Conservation (phyloP, 768 basidiomycete species). For the Agrocybe praecox region DNA sequence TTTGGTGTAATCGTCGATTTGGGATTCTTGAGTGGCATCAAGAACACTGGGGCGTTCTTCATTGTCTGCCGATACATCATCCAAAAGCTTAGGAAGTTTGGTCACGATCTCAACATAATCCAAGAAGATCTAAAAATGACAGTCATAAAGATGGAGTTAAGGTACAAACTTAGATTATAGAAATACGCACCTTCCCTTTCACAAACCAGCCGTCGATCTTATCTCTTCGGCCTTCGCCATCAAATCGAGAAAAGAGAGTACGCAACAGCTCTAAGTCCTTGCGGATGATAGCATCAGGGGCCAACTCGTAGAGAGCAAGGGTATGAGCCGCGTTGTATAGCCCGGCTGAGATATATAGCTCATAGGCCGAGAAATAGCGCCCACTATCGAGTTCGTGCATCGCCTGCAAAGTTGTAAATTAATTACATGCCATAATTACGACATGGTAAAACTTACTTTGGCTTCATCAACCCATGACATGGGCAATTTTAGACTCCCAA, state of each 20-base stretch:
- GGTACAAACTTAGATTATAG: constrained; percentile 6
- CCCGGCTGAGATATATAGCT: constrained; percentile 72
- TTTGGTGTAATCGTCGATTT: constrained; percentile 63
- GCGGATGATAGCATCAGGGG: constrained; percentile 83
- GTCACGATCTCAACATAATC: constrained; percentile 73
- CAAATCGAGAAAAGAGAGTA: constrained; percentile 70
- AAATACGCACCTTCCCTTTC: constrained; percentile 73
- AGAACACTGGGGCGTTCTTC: constrained; percentile 36
- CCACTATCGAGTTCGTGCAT: constrained; percentile 62
- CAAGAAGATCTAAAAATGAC: constrained; percentile 54
- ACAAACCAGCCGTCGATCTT: constrained; percentile 76
- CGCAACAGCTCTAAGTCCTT: constrained; percentile 64
- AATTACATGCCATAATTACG: neutral
- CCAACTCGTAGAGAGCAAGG: constrained; percentile 83
- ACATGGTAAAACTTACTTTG: constrained; percentile 51
- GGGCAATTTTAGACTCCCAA: constrained; percentile 81
- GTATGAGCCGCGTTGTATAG: constrained; percentile 77
- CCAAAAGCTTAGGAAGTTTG: constrained; percentile 57
- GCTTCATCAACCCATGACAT: constrained; percentile 89
- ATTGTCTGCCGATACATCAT: constrained; percentile 36
- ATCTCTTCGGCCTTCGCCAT: constrained; percentile 38
- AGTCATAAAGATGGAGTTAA: neutral
- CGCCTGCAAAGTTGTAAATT: constrained; percentile 48
- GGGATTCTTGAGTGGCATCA: constrained; percentile 47
- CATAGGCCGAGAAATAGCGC: constrained; percentile 72